Conservation (phyloP, 257 asterid genomes). For the Solanum raphanifolium region DNA sequence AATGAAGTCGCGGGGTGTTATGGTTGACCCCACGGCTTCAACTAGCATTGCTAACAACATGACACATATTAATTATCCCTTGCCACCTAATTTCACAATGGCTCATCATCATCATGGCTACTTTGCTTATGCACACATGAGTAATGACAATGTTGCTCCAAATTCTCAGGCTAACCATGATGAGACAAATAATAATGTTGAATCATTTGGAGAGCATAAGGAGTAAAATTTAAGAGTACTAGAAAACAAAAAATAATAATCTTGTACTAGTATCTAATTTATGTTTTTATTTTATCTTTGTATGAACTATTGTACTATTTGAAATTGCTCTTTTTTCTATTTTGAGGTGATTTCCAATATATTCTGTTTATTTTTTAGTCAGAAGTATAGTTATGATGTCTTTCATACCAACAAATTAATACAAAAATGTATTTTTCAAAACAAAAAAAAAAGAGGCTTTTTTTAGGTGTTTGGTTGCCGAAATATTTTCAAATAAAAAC, state of each 20-base stretch:
- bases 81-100: constrained; percentile 31
- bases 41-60: constrained; percentile 14
- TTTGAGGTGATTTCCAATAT: neutral
- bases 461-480: neutral
- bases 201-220: constrained; percentile 40
- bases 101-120: constrained; percentile 37
- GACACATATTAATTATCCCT: constrained; percentile 3
- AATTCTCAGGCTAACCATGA: constrained; percentile 28
- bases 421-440: neutral
- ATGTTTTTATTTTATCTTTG: neutral
- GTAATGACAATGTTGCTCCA: constrained; percentile 23
- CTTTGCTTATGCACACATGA: constrained; percentile 28
- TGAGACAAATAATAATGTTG: constrained; percentile 2
- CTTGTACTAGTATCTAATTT: neutral
- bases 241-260: too few relatives aligned
- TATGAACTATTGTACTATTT: neutral
- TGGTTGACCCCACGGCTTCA: constrained; percentile 13
- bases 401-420: neutral
- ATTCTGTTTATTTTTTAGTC: neutral
- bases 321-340: neutral
- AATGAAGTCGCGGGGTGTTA: constrained; percentile 21
- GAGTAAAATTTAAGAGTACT: constrained; percentile 22
- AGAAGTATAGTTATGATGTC: neutral
- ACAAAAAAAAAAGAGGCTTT: neutral
- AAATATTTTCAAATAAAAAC: neutral